Evolutionary conservation across 805 yeast species (phyloP).

Genomic region (Lipomyces yamadae): DNA sequence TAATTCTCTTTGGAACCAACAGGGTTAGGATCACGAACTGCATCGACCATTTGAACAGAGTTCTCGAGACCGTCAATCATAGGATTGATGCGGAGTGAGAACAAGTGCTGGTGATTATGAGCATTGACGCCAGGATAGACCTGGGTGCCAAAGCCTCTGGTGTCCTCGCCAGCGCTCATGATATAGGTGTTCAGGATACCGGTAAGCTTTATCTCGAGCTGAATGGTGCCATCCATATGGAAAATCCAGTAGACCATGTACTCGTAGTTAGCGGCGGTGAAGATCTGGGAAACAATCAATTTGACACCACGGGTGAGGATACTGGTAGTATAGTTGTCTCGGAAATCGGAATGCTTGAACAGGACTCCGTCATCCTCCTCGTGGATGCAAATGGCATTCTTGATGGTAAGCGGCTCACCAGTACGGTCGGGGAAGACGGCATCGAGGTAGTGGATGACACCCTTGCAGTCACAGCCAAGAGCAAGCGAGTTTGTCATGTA

Average conservation of each 20-base stretch:
- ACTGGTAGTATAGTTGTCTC: slow-evolving; percentile 76
- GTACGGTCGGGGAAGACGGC: slow-evolving; percentile 71
- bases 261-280: slow-evolving; percentile 86
- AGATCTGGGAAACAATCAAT: slow-evolving; percentile 76
- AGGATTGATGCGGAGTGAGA: slow-evolving; percentile 77
- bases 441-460: slow-evolving; percentile 80
- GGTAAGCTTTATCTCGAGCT: slow-evolving; percentile 76
- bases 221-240: slow-evolving; percentile 83
- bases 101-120: slow-evolving; percentile 85
- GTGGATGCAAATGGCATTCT: slow-evolving; percentile 81
- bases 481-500: slow-evolving; percentile 79
- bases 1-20: slow-evolving; percentile 71
- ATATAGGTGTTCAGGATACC: slow-evolving; percentile 80
- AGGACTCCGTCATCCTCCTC: slow-evolving; percentile 84
- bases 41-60: slow-evolving; percentile 72
- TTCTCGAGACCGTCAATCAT: slow-evolving; percentile 80
- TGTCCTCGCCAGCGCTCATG: slow-evolving; percentile 65
- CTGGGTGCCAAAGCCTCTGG: slow-evolving; percentile 78
- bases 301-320: slow-evolving; percentile 76
- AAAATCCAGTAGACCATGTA: slow-evolving; percentile 83
- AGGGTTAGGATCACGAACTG: slow-evolving; percentile 60
- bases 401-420: slow-evolving; percentile 72
- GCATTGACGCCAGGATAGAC: slow-evolving; percentile 83
- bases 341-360: slow-evolving; percentile 81
- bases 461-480: slow-evolving; percentile 84